Evolutionary conservation across 2,329 filamentous ascomycete species (phyloP).

Genomic region (Coniella vitis): DNA sequence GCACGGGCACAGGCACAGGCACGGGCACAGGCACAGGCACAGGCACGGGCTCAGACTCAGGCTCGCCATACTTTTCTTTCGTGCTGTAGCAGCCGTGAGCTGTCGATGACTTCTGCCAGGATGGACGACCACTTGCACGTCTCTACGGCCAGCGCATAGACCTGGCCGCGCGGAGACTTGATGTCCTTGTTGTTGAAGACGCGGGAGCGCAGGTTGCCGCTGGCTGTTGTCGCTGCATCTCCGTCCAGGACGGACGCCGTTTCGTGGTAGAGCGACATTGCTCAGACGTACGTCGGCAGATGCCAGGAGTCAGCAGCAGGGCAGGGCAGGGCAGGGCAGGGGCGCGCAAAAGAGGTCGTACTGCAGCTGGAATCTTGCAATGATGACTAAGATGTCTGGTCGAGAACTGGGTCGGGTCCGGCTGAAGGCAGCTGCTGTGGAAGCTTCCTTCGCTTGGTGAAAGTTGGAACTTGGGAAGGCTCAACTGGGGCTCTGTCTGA

Average conservation of each 20-base stretch:
- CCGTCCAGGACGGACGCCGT: slow-evolving; percentile 67
- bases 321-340: too few species aligned
- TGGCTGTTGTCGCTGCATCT: slow-evolving; percentile 51
- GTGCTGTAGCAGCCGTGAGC: slow-evolving; percentile 63
- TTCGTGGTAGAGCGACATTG: slow-evolving; percentile 94
- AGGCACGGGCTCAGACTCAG: slow-evolving; percentile 1
- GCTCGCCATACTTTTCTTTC: slow-evolving; percentile 70
- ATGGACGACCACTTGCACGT: slow-evolving; percentile 85
- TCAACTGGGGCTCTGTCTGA: background rate
- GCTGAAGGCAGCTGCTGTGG: background rate
- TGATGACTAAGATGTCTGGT: background rate
- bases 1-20: too few species aligned
- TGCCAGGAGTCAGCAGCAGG: too few species aligned
- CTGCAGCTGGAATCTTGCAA: background rate
- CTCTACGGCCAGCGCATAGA: slow-evolving; percentile 84
- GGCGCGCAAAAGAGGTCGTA: background rate
- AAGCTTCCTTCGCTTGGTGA: background rate
- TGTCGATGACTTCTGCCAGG: slow-evolving; percentile 84
- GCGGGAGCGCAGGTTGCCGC: slow-evolving; percentile 81
- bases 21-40: background rate
- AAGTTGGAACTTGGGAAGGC: background rate
- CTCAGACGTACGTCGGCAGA: too few species aligned
- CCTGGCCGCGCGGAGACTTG: slow-evolving; percentile 71
- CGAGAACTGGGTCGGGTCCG: too few species aligned
- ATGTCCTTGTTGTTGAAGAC: slow-evolving; percentile 69